Base-by-base conservation (phyloP, 306 rosid species). In the Sophora flavescens region DNA sequence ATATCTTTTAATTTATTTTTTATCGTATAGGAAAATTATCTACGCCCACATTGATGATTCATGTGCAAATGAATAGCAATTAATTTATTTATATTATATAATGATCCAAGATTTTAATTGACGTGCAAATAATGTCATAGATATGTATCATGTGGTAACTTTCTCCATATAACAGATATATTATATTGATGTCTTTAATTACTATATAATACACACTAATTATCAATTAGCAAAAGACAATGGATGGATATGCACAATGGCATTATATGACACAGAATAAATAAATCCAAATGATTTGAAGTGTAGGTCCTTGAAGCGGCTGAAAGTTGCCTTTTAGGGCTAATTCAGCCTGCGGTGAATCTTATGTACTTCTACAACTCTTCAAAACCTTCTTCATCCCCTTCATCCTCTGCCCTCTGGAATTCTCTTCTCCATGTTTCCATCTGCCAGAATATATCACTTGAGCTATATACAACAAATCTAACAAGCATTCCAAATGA, bases 331-430 rank as follows among this genome's bases (percentile, higher is more conserved):
- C 18, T 32, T 71, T 48, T 50, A 22, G 22, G 59, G 51, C 32
- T 50, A 63, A 41, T 44, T 22, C 52, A 16, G 62, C 53, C 42
- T 14, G 54, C 6, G 68, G 18, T 48, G 41, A 42, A 16, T 44
- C 68, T 75, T 35, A 28, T 5, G 18, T 53, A 16, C 60, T 36
- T 38, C 74, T 70, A 87, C 36, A 89, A 81, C 86, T 91, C 94
- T 73, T 91, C 91, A 75, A 91, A 91, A 7, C 91, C 92, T 12
- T 91, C 97, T 83, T 89, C 92, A 51, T 91, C 92, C 58, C 88
- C 92, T 59, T 88, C 87, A 36, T 83, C 86, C 59, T 89, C 91
- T 45, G 85, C 48, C 88, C 93, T 85, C 61, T 70, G 87, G 33
- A 88, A 84, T 81, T 88, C 87, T 22, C 67, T 77, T 72, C 88